Evolutionary conservation across 192 early-diverging fungal genomes (phyloP), one percentile per base, ranked within the genome.

Genomic region (Geosiphon pyriformis): DNA sequence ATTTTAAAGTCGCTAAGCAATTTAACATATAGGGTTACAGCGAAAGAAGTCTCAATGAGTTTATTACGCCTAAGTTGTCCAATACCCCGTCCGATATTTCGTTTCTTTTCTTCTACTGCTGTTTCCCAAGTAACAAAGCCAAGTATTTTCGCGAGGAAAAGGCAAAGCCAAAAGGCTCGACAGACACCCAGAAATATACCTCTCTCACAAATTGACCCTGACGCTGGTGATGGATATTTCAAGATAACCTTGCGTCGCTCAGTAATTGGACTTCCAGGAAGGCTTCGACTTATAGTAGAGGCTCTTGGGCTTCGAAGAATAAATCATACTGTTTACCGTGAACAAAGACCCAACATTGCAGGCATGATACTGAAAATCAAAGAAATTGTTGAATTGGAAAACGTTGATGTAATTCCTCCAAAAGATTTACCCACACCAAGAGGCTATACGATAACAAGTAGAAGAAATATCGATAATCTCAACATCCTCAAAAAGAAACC

Each of bases 351-450:
- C n/a, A 72, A 66, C 25, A 77, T 70, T 33, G 80, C 76, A 12
- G 80, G 80, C 37, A 58, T 72, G 34, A 82, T 82, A 65, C 69
- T 82, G 17, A 82, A 80, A 65, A 47, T 82, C 18, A 82, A 82
- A 48, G 80, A 82, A 59, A 65, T 81, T 25, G 71, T 82, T 23
- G 50, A 78, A 33, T 79, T 82, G 11, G 71, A 70, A 32, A 75
- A 72, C 32, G 74, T 82, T 11, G 59, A 51, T 12, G 47, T 29
- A 27, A 71, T 80, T 26, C 80, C 80, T 22, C 67, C 71, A 46
- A 18, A 72, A 52, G 18, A 69, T 67, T 15, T 32, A 18, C 12
- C 18, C 55, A 0, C 35, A 67, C 22, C 17, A n/a, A n/a, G 32
- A 11, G 65, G 65, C 4, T 67, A 67, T 57, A 54, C 57, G 10